Evolutionary conservation across 2,329 filamentous ascomycete species (phyloP).

Genomic region (Penicillium sp.): DNA sequence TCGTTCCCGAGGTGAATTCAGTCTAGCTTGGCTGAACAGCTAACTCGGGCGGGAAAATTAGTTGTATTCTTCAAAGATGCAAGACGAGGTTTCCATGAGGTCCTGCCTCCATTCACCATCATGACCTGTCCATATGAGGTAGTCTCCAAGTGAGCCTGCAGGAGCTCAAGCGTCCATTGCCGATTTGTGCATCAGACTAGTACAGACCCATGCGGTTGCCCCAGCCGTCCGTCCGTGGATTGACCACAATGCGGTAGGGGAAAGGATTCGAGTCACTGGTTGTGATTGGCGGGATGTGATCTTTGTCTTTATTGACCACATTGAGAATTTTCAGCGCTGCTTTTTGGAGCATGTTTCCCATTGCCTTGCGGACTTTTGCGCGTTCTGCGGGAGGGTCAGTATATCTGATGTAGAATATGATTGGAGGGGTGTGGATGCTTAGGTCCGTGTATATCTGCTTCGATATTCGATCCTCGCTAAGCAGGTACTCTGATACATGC

Average conservation of each 20-base stretch:
- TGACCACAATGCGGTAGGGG: conserved; percentile 89
- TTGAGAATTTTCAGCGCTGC: conserved; percentile 88
- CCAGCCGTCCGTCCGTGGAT: conserved; percentile 80
- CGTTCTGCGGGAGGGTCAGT: conserved; percentile 62
- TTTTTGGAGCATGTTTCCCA: conserved; percentile 86
- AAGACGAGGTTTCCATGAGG: neutral
- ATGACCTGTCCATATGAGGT: neutral
- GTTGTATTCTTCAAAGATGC: neutral
- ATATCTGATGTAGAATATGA: neutral
- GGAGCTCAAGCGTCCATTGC: too few species aligned
- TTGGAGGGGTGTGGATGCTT: neutral
- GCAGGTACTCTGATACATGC: neutral
- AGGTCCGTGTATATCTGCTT: neutral
- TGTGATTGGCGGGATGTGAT: conserved; percentile 96
- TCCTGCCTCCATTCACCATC: neutral
- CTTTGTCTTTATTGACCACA: conserved; percentile 84
- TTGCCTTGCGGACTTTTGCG: conserved; percentile 83
- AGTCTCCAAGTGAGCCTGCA: neutral
- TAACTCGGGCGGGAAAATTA: neutral
- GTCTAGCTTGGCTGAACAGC: neutral
- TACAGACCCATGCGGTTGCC: conserved; percentile 78
- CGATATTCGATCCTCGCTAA: neutral
- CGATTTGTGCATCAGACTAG: conserved; percentile 43
- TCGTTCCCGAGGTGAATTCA: neutral
- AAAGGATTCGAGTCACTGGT: conserved; percentile 92